Base-by-base conservation (phyloP, 78 protist species). In the Planoprotostelium fungivorum region DNA sequence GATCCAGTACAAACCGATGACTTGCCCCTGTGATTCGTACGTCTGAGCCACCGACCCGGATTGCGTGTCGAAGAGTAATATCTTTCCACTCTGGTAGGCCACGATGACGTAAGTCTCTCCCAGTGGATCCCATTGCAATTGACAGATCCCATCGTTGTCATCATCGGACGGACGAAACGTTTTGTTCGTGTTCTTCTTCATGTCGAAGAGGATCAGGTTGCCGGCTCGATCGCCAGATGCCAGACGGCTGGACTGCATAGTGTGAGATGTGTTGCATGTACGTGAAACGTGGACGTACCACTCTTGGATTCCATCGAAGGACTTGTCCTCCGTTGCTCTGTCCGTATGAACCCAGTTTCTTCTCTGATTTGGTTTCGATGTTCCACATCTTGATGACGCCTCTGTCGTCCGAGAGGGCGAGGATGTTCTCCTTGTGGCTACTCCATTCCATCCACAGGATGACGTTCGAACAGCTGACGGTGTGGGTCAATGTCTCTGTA, bases 51-150 rank as follows among this genome's bases (percentile, higher is more conserved):
- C 16, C 31, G 73, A 5, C 16, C 73, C 73, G 16, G 73, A 51
- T 51, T 51, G 73, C 31, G 73, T 51, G 34, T 84, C 86, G 36
- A 31, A 23, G 25, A 84, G 86, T 1, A 84, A 1, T 31, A 84
- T 84, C 10, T 31, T n/a, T 1, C 86, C 86, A 28, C 34, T 5
- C 34, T 84, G 1, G 86, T 84, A 31, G 86, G 86, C 86, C 29
- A 84, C 86, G 34, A 84, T 1, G 25, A 84, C 37, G 86, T 84
- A 84, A 28, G 37, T 31, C 28, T 28, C 34, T 31, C 37, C 29
- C 86, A 84, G 86, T 5, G 86, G 86, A 31, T 84, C 86, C 86
- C 86, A 84, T 84, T 31, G 29, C 34, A 84, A 1, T 1, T 84
- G 37, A 31, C 34, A 1, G 34, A 84, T 31, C 34, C 25, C 28